A percentile compares a stretch with the other conserved stretches of the same genome.
Conservation (phyloP, 2,329 filamentous ascomycete genomes). For the Fusarium fujikuroi region DNA sequence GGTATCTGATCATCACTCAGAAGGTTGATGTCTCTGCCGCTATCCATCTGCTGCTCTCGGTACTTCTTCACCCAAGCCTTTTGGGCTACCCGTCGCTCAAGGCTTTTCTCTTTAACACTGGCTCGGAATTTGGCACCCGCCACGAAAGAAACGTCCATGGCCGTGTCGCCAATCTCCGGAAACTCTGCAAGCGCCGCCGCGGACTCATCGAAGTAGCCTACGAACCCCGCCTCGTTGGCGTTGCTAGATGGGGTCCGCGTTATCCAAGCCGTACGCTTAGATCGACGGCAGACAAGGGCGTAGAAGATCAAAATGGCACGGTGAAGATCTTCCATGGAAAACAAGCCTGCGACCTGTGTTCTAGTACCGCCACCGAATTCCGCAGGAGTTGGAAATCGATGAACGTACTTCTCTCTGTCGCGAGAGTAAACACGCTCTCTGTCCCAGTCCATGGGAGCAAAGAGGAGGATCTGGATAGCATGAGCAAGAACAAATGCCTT, state of each 20-base stretch:
- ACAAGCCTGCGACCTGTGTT: not conserved
- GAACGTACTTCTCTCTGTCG: not conserved
- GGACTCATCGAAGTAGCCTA: not conserved
- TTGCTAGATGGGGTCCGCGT: not conserved
- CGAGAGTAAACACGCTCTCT: not conserved
- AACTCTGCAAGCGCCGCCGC: rapidly evolving
- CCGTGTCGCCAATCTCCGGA: not conserved
- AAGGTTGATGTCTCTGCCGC: rapidly evolving
- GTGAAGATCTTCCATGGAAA: not conserved
- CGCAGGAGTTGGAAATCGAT: not conserved
- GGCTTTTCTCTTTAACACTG: rapidly evolving
- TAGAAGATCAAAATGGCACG: not conserved
- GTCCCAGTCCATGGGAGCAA: not conserved
- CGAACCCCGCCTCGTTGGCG: rapidly evolving
- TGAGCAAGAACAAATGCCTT: rapidly evolving
- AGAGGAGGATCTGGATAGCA: not conserved
- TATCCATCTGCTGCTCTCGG: not conserved
- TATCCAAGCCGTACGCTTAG: not conserved
- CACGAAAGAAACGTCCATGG: rapidly evolving
- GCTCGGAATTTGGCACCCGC: not conserved
- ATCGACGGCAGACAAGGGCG: not conserved
- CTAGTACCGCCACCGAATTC: not conserved
- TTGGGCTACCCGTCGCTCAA: not conserved
- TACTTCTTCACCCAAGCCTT: not conserved
- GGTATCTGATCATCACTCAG: rapidly evolving